Conservation (phyloP, 306 rosid genomes). For the Sicyos baderoa region DNA sequence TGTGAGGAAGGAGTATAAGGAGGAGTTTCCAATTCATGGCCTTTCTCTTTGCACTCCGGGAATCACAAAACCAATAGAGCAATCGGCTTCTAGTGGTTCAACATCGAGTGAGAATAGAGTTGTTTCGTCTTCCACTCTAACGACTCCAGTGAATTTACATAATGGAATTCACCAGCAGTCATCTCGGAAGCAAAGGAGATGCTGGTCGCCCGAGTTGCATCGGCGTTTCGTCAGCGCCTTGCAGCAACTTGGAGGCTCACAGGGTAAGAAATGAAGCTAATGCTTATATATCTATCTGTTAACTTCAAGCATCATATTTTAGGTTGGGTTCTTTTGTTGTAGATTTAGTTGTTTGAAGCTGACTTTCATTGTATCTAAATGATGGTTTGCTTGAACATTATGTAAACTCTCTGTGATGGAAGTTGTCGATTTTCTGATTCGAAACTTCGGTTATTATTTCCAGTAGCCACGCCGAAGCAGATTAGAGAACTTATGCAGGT, state of each 20-base stretch:
- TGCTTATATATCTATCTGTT: background rate
- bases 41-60: slow-evolving; percentile 64
- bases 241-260: slow-evolving; percentile 95
- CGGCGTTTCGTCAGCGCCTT: slow-evolving; percentile 71
- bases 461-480: slow-evolving; percentile 98
- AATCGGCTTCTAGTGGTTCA: slow-evolving; percentile 52
- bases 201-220: slow-evolving; percentile 96
- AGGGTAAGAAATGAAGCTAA: slow-evolving; percentile 45
- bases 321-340: background rate
- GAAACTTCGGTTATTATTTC: slow-evolving; percentile 10
- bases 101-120: slow-evolving; percentile 46
- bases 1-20: slow-evolving; percentile 57
- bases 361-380: background rate
- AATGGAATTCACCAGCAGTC: slow-evolving; percentile 34
- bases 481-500: slow-evolving; percentile 98
- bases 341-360: background rate
- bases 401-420: background rate
- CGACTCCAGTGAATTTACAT: slow-evolving; percentile 35
- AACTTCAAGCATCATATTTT: background rate
- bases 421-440: slow-evolving; percentile 1
- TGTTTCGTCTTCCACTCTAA: slow-evolving; percentile 46
- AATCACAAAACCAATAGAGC: slow-evolving; percentile 48
- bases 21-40: slow-evolving; percentile 44
- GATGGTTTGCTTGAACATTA: background rate
- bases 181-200: slow-evolving; percentile 78